Conservation (phyloP, 2,329 filamentous ascomycete genomes). For the Aspergillus ibericus region DNA sequence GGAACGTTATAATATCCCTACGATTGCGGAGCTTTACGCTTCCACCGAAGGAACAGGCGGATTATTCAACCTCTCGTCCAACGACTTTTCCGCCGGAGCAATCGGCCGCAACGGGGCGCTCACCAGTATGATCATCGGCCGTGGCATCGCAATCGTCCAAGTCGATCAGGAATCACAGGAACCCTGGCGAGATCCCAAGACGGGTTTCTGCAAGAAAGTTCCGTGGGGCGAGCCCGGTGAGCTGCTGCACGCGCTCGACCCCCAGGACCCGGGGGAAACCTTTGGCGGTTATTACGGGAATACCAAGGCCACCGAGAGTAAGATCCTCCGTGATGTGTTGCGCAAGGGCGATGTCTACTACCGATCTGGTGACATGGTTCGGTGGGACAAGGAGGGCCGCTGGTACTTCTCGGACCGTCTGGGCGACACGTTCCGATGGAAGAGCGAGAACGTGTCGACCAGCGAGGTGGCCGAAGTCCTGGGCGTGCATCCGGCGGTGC, state of each 20-base stretch:
- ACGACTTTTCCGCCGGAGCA: constrained; percentile 72
- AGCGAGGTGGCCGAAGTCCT: constrained; percentile 77
- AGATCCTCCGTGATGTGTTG: constrained; percentile 73
- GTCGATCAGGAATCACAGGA: constrained; percentile 70
- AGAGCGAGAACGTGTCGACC: constrained; percentile 80
- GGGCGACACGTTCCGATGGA: constrained; percentile 58
- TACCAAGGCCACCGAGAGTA: constrained; percentile 66
- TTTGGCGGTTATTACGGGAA: constrained; percentile 87
- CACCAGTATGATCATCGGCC: constrained; percentile 55
- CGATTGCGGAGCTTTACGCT: constrained; percentile 78
- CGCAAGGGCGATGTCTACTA: constrained; percentile 77
- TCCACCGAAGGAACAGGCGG: constrained; percentile 71
- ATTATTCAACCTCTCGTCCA: constrained; percentile 71
- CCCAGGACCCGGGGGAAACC: constrained; percentile 59
- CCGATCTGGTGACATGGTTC: constrained; percentile 77
- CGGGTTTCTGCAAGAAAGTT: constrained; percentile 66
- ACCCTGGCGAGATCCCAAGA: constrained; percentile 66
- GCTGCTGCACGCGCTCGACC: constrained; percentile 69
- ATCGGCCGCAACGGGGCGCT: constrained; percentile 72
- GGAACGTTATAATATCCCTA: constrained; percentile 72
- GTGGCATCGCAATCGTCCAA: constrained; percentile 60
- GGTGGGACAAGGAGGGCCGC: constrained; percentile 68
- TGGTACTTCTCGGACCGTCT: constrained; percentile 74
- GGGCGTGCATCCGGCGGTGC: constrained; percentile 63
- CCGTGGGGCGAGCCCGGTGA: constrained; percentile 68